A percentile compares a stretch with the other conserved stretches of the same genome.
Evolutionary conservation across 768 basidiomycete species (phyloP).

Genomic region (Lepiota subincarnata): DNA sequence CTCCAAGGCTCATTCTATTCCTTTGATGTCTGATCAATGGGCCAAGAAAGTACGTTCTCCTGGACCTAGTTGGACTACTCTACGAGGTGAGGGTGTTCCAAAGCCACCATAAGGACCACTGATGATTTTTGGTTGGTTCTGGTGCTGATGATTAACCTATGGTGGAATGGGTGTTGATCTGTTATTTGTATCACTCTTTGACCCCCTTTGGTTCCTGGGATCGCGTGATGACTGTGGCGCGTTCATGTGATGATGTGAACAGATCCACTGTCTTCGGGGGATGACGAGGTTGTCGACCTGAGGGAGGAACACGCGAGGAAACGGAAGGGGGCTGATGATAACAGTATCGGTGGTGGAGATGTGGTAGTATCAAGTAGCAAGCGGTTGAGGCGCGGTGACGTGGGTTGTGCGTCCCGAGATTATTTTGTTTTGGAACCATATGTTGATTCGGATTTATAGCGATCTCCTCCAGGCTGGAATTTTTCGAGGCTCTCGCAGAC

Average conservation of each 20-base stretch:
- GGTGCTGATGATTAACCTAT: no score
- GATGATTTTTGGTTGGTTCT: neutral
- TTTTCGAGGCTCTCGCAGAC: no score
- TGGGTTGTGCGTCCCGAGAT: neutral
- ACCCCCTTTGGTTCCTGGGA: no score
- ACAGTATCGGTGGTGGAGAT: neutral
- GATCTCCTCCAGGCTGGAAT: no score
- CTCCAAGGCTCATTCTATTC: neutral
- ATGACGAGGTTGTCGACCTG: neutral
- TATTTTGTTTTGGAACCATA: neutral
- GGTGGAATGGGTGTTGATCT: no score
- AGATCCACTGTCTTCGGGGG: neutral
- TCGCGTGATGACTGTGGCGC: no score
- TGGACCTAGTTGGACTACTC: slow-evolving; percentile 2
- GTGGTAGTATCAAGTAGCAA: neutral
- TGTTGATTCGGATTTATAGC: no score
- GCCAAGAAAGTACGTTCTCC: neutral
- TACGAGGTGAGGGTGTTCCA: slow-evolving; percentile 1
- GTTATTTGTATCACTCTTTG: no score
- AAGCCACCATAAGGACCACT: neutral
- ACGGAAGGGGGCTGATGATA: neutral
- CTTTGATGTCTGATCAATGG: neutral
- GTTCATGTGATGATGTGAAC: neutral
- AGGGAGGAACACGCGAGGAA: neutral
- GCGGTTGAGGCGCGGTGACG: neutral